Percentiles rank a stretch among this genome's conserved stretches.
phyloP scores from a whole-genome alignment of 2,329 filamentous ascomycete species.

The Exophiala aquamarina region DNA sequence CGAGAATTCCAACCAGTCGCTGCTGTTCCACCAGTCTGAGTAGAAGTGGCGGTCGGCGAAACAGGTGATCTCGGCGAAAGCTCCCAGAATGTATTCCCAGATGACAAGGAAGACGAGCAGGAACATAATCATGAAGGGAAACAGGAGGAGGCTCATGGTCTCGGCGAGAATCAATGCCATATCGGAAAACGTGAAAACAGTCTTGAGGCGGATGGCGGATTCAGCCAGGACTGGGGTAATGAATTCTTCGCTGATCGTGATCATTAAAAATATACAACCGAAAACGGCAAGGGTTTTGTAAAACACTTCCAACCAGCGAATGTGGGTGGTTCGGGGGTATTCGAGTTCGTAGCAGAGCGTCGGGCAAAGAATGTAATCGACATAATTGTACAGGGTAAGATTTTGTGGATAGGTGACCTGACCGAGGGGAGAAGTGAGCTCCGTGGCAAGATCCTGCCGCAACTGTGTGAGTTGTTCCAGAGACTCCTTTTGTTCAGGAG shows the following conservation, averaged over 20 bases:
- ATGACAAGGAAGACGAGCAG: conserved; percentile 96
- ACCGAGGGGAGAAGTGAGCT: conserved; percentile 87
- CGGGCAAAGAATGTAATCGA: conserved; percentile 86
- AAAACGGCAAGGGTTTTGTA: conserved; percentile 88
- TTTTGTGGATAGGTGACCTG: conserved; percentile 88
- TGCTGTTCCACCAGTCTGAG: conserved; percentile 67
- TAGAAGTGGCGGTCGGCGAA: conserved; percentile 97
- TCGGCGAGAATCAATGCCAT: conserved; percentile 79
- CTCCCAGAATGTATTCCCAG: conserved; percentile 93
- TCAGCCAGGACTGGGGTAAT: conserved; percentile 86
- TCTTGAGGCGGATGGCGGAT: conserved; percentile 58
- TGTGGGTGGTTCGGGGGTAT: conserved; percentile 76
- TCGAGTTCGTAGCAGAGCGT: conserved; percentile 97
- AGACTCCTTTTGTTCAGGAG: conserved; percentile 36
- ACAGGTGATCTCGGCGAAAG: conserved; percentile 88
- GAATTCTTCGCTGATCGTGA: conserved; percentile 88
- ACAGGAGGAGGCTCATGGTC: conserved; percentile 85
- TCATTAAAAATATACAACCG: conserved; percentile 93
- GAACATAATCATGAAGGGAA: conserved; percentile 96
- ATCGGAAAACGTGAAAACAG: conserved; percentile 56
- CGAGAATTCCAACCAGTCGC: conserved; percentile 77
- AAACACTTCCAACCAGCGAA: conserved; percentile 77
- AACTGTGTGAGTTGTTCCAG: conserved; percentile 63
- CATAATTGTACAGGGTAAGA: conserved; percentile 76
- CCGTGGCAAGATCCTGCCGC: conserved; percentile 82